Base-by-base conservation (phyloP, 2,329 filamentous ascomycete genomes). In the Torrubiellomyces zombiae region DNA sequence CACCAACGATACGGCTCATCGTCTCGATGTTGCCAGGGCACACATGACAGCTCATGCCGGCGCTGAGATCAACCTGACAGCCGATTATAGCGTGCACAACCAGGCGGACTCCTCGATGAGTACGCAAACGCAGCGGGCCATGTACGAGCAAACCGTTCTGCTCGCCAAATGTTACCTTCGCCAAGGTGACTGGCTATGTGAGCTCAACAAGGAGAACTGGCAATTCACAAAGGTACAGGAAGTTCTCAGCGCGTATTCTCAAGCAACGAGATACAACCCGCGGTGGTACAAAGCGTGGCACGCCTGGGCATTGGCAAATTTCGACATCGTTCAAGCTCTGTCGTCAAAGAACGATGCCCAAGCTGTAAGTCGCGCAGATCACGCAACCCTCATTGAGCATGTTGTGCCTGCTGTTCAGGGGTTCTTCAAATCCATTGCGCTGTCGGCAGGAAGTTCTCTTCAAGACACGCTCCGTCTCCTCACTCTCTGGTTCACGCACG, bases 271-370 rank as follows among this genome's bases (percentile, higher is more conserved):
- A 30, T 94, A 91, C 53, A 92, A 98, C 46, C 76, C 82, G 17
- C 74, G 76, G 32, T 98, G 86, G 71, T 98, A 98, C 58, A 99
- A 98, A 54, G 89, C 91, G 6, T 99, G 89, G 89, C 89, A 99
- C 51, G 80, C 89, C 0, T 99, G 89, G 86, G 91, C 89, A 8
- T 55, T 98, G 33, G 86, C 89, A 27, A 99, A 98, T 50, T 99
- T 98, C 42, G 86, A 99, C 52, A 89, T 98, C 29, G 85, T 95
- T 18, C 92, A 89, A 38, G 72, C 77, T 1, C 58, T 89, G 29
- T 69, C 75, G 7, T 64, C 75, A 13, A 66, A 72, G 28, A 63
- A 63, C 10, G 77, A 77, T 34, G 62, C 67, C 19, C 50, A 49
- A 22, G n/a, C n/a, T n/a, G 19, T 53, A 11, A 42, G 43, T 1